These are phyloP conservation scores for Tolypocladium ovalisporum DNA, from an alignment of 2,329 filamentous ascomycete genomes.

Conservation along the genomic window DNA sequence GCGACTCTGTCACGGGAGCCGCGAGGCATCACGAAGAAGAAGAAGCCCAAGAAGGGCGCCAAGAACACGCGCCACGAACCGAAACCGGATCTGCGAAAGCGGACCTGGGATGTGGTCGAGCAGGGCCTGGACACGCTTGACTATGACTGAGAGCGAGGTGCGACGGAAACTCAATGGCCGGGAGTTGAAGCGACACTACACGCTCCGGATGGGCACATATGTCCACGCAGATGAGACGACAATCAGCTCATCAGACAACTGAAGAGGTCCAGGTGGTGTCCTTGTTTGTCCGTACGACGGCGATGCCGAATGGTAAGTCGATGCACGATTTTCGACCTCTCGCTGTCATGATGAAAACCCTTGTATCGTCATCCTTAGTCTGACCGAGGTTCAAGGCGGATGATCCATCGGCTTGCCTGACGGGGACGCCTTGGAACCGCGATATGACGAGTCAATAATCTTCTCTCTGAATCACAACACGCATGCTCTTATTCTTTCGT, in stretches of 20 bases:
- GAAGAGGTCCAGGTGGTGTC: neutral
- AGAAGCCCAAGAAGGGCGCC: slow-evolving; percentile 24
- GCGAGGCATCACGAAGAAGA: slow-evolving; percentile 15
- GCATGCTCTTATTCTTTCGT: neutral
- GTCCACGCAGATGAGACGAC: neutral
- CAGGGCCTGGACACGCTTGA: slow-evolving; percentile 47
- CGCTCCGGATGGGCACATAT: neutral
- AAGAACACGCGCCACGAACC: slow-evolving; percentile 30
- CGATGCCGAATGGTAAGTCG: slow-evolving; percentile 2
- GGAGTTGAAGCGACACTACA: neutral
- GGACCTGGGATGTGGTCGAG: slow-evolving; percentile 57
- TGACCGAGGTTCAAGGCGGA: slow-evolving; percentile 35
- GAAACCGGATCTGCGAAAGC: slow-evolving; percentile 53
- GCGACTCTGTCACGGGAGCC: neutral
- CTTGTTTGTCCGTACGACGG: no score
- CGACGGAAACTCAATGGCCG: neutral
- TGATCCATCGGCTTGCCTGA: slow-evolving; percentile 17
- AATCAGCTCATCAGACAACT: neutral
- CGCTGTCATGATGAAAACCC: slow-evolving; percentile 64
- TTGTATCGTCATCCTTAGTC: slow-evolving; percentile 97
- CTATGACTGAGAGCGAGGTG: slow-evolving; percentile 38
- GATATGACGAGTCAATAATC: slow-evolving; percentile 41
- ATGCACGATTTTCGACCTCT: slow-evolving; percentile 13
- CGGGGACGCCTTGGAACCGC: slow-evolving; percentile 20
- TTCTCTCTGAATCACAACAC: slow-evolving; percentile 37